Percentiles rank a stretch among this genome's conserved stretches.
phyloP scores from a whole-genome alignment of 768 basidiomycete genomes.

The Lactarius tabidus region DNA sequence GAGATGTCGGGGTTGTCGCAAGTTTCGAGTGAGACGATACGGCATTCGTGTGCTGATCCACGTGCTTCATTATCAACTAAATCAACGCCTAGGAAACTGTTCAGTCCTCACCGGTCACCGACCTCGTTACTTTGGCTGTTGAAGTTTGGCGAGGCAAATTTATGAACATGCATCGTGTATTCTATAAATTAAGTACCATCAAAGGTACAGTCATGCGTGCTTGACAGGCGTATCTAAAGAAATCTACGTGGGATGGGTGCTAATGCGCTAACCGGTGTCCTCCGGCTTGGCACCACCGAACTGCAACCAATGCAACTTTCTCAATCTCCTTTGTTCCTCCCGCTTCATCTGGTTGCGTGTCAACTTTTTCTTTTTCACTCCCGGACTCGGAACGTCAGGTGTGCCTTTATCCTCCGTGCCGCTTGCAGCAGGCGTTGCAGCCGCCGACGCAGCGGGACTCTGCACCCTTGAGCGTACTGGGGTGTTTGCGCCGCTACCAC shows the following conservation, averaged over 20 bases:
- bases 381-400: conserved; percentile 37
- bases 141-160: conserved; percentile 15
- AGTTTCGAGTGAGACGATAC: conserved; percentile 6
- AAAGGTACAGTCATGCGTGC: conserved; percentile 2
- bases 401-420: conserved; percentile 61
- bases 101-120: conserved; percentile 17
- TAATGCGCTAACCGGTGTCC: conserved; percentile 57
- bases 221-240: background rate
- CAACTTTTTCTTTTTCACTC: conserved; percentile 85
- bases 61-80: conserved; percentile 14
- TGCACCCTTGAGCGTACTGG: conserved; percentile 65
- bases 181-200: conserved; percentile 11
- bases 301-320: conserved; percentile 80
- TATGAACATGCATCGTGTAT: conserved; percentile 12
- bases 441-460: conserved; percentile 64
- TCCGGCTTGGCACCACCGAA: conserved; percentile 81
- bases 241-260: background rate
- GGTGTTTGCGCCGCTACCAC: conserved; percentile 67
- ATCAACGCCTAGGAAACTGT: background rate
- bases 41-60: conserved; percentile 20
- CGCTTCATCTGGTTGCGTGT: conserved; percentile 89
- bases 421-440: conserved; percentile 73
- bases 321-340: conserved; percentile 76
- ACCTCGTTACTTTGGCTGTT: conserved; percentile 23
- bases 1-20: conserved; percentile 2